These are phyloP conservation scores for Emericellopsis cladophorae DNA, from an alignment of 2,329 filamentous ascomycete genomes.

Conservation along the genomic window DNA sequence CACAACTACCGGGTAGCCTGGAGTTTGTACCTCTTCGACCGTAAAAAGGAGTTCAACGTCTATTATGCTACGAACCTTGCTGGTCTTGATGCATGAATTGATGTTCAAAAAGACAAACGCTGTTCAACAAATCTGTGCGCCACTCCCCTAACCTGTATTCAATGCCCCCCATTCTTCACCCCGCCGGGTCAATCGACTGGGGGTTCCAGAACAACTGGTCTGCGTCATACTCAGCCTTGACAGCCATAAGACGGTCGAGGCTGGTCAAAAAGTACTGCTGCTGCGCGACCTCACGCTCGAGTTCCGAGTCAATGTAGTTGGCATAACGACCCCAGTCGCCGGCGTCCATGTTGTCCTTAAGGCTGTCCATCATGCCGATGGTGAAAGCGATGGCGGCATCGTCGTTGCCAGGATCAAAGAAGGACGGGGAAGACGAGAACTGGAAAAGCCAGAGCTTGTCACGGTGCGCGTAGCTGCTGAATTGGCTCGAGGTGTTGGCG, in stretches of 20 bases:
- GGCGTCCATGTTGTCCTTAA: conserved; percentile 20
- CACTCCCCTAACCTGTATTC: no score
- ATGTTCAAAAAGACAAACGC: no score
- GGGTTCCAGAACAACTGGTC: conserved; percentile 19
- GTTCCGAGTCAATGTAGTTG: conserved; percentile 38
- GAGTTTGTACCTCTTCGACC: no score
- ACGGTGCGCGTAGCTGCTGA: conserved; percentile 24
- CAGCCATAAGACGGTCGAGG: conserved; percentile 18
- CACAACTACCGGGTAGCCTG: no score
- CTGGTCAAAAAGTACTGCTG: conserved; percentile 32
- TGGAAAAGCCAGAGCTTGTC: conserved; percentile 37
- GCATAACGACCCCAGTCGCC: conserved; percentile 33
- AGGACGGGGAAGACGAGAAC: conserved; percentile 14
- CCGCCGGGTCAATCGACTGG: conserved; percentile 3
- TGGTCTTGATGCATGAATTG: no score
- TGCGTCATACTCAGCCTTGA: conserved; percentile 27
- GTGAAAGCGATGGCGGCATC: conserved; percentile 16
- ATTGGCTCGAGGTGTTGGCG: conserved; percentile 9
- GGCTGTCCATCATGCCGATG: conserved; percentile 25
- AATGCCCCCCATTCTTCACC: no score
- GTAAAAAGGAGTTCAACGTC: no score
- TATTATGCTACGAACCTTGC: no score
- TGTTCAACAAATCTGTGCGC: no score
- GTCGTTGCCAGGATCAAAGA: conserved; percentile 9
- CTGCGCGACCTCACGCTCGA: conserved; percentile 32